A percentile compares a stretch with the other conserved stretches of the same genome.
Conservation (phyloP, 768 basidiomycete genomes). For the Boletus subcaerulescens region DNA sequence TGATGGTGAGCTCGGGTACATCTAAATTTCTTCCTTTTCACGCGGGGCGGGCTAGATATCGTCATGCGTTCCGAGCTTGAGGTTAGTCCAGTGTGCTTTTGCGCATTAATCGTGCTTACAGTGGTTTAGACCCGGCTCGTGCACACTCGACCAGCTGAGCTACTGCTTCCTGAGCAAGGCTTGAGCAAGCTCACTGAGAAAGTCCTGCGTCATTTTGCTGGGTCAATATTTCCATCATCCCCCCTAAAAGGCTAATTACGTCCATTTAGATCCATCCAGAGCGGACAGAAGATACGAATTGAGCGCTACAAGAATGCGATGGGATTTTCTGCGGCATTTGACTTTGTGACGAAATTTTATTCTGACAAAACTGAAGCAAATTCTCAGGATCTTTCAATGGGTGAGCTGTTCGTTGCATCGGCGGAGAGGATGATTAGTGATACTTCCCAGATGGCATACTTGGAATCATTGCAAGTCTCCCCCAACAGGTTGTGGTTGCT, state of each 20-base stretch:
- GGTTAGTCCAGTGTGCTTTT: conserved; percentile 37
- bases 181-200: conserved; percentile 72
- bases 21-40: conserved; percentile 2
- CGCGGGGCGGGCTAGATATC: conserved; percentile 48
- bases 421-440: background rate
- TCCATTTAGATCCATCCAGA: conserved; percentile 35
- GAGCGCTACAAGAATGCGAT: conserved; percentile 58
- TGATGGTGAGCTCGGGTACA: conserved; percentile 47
- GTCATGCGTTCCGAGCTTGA: conserved; percentile 88
- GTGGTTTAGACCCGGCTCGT: conserved; percentile 72
- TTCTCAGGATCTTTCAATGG: conserved; percentile 36
- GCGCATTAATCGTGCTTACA: background rate
- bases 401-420: background rate
- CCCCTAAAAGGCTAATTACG: conserved; percentile 6
- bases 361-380: conserved; percentile 44
- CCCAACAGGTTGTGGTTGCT: conserved; percentile 65
- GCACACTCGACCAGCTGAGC: conserved; percentile 79
- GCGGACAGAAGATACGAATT: conserved; percentile 48
- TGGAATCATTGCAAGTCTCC: conserved; percentile 61
- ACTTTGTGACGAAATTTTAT: conserved; percentile 63
- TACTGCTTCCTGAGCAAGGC: conserved; percentile 60
- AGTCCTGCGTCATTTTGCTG: conserved; percentile 68
- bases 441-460: conserved; percentile 52
- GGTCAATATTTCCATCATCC: conserved; percentile 39
- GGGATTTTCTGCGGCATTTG: conserved; percentile 69